phyloP scores from a whole-genome alignment of 306 rosid genomes.

The Quercus cerris region DNA sequence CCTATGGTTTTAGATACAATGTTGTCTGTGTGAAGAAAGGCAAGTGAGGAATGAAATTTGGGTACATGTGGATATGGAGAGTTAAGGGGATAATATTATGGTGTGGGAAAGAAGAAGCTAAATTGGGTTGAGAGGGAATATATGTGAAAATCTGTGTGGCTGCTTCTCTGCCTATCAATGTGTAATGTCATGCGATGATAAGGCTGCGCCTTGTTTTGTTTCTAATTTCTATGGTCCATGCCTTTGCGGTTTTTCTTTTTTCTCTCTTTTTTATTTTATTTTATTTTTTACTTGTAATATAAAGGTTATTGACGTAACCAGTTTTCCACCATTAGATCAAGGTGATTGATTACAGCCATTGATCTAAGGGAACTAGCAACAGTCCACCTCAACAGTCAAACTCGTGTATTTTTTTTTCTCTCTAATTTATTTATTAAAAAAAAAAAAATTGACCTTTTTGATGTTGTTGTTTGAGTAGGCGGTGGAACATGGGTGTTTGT shows the following conservation, averaged over 20 bases:
- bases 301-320: no score
- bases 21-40: constrained; percentile 5
- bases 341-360: no score
- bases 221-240: background rate
- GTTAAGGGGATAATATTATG: constrained; percentile 32
- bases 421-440: no score
- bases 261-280: background rate
- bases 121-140: constrained; percentile 9
- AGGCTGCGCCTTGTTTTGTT: constrained; percentile 33
- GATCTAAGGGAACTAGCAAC: no score
- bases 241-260: background rate
- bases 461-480: no score
- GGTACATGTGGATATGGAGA: constrained; percentile 31
- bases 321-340: no score
- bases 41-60: constrained; percentile 4
- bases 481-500: no score
- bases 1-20: background rate
- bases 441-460: no score
- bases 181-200: constrained; percentile 23
- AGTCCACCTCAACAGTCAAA: no score
- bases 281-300: no score
- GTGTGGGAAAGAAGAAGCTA: constrained; percentile 26
- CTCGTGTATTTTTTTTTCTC: no score
- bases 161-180: constrained; percentile 54
- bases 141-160: constrained; percentile 46